Evolutionary conservation across 148 eudicot species (phyloP).

Genomic region (Gaultheria prostrata): DNA sequence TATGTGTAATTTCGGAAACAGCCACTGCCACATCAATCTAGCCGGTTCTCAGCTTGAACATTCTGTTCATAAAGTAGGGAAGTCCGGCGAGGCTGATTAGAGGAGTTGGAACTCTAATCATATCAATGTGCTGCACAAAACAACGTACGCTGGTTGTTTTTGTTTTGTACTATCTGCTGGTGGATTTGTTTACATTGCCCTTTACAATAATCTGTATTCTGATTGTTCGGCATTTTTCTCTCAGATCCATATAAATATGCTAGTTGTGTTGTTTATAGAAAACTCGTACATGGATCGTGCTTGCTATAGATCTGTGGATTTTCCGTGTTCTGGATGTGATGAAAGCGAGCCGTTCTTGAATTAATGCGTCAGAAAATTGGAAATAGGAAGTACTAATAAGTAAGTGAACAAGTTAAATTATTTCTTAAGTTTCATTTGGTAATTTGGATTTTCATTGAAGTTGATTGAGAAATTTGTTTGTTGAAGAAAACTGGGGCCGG

Average conservation of each 20-base stretch:
- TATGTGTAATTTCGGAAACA: neutral
- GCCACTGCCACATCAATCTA: neutral
- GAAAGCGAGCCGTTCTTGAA: neutral
- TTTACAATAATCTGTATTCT: neutral
- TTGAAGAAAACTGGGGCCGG: neutral
- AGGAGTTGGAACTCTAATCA: neutral
- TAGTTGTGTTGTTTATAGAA: neutral
- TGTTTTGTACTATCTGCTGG: neutral
- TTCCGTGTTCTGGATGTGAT: neutral
- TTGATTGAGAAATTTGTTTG: neutral
- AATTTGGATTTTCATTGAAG: neutral
- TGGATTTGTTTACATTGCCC: constrained; percentile 4
- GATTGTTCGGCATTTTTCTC: neutral
- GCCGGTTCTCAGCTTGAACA: neutral
- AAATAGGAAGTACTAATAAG: neutral
- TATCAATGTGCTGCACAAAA: neutral
- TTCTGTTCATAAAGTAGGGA: neutral
- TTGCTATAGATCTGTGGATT: neutral
- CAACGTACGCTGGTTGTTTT: neutral
- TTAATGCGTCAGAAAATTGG: neutral
- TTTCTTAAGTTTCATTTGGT: neutral
- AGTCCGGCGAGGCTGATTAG: neutral
- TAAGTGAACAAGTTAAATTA: neutral
- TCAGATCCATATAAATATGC: neutral
- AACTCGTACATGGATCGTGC: neutral